Conservation (phyloP, 768 basidiomycete species). For the Phylloporus rhodoxanthus region DNA sequence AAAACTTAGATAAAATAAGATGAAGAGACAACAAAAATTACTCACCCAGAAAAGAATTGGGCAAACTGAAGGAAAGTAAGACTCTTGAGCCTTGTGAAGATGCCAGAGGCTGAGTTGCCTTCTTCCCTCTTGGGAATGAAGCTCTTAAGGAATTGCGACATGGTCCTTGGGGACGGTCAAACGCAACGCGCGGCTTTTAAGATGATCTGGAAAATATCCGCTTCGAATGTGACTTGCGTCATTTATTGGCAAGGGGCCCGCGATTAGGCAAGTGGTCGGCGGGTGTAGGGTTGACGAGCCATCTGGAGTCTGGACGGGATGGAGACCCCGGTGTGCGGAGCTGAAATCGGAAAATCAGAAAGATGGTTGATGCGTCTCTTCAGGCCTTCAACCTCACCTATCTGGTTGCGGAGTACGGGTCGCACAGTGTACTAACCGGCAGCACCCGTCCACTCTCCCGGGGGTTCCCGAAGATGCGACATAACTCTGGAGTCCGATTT, state of each 20-base stretch:
- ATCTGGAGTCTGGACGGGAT: not conserved
- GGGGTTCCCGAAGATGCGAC: not conserved
- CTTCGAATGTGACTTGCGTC: not conserved
- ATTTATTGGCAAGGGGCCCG: not conserved
- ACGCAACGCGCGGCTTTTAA: constrained; percentile 13
- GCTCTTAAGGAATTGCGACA: constrained; percentile 38
- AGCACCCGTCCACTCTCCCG: not conserved
- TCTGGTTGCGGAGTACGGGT: too few relatives aligned
- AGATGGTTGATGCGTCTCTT: not conserved
- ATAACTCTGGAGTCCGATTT: not conserved
- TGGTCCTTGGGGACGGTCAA: not conserved
- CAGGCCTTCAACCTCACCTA: too few relatives aligned
- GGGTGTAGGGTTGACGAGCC: not conserved
- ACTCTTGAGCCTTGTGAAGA: constrained; percentile 39
- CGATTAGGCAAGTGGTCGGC: not conserved
- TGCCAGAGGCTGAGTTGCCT: constrained; percentile 29
- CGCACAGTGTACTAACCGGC: not conserved
- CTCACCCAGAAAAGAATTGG: constrained; percentile 52
- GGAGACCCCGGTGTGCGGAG: not conserved
- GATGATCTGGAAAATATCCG: not conserved
- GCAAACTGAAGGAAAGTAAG: constrained; percentile 54
- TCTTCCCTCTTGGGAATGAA: constrained; percentile 46
- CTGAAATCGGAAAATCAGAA: not conserved
- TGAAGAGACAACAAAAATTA: not conserved
- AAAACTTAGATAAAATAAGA: not conserved